These are phyloP conservation scores for Hyphodiscus sp. DNA, from an alignment of 2,329 filamentous ascomycete genomes.

Conservation along the genomic window DNA sequence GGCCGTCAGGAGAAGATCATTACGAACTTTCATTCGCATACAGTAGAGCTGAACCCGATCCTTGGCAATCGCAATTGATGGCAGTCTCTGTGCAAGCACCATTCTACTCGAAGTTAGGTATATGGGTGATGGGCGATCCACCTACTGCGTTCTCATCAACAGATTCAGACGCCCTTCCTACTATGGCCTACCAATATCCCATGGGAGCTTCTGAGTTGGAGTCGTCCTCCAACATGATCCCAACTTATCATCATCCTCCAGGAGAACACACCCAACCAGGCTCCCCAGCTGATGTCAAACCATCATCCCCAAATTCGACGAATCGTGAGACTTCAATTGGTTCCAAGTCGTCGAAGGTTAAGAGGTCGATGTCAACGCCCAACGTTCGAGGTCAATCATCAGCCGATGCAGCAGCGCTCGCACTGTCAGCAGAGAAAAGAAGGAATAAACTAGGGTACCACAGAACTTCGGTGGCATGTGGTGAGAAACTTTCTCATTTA, in stretches of 20 bases:
- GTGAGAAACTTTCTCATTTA: slow-evolving; percentile 50
- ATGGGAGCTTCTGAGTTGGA: slow-evolving; percentile 22
- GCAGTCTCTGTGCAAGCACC: slow-evolving; percentile 28
- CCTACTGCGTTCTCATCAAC: slow-evolving; percentile 19
- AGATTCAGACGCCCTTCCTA: slow-evolving; percentile 17
- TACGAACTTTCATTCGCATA: slow-evolving; percentile 11
- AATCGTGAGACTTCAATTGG: slow-evolving; percentile 10
- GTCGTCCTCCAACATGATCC: slow-evolving; percentile 22
- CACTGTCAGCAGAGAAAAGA: slow-evolving; percentile 52
- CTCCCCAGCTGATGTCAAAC: slow-evolving; percentile 16
- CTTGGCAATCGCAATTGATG: slow-evolving; percentile 25
- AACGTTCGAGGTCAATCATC: slow-evolving; percentile 38
- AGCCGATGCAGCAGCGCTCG: slow-evolving; percentile 27
- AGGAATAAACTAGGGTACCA: slow-evolving; percentile 95
- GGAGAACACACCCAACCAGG: slow-evolving; percentile 17
- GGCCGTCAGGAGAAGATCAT: not conserved
- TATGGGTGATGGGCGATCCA: slow-evolving; percentile 27
- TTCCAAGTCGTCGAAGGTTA: slow-evolving; percentile 29
- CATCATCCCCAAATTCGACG: slow-evolving; percentile 17
- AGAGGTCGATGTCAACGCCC: slow-evolving; percentile 45
- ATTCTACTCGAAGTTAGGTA: slow-evolving; percentile 25
- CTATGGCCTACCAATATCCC: slow-evolving; percentile 28
- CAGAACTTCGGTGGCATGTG: slow-evolving; percentile 88
- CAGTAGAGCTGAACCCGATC: not conserved
- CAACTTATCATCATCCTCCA: slow-evolving; percentile 23